These are phyloP conservation scores for Aspergillus quadrilineatus DNA, from an alignment of 2,329 filamentous ascomycete species.

Conservation along the genomic window DNA sequence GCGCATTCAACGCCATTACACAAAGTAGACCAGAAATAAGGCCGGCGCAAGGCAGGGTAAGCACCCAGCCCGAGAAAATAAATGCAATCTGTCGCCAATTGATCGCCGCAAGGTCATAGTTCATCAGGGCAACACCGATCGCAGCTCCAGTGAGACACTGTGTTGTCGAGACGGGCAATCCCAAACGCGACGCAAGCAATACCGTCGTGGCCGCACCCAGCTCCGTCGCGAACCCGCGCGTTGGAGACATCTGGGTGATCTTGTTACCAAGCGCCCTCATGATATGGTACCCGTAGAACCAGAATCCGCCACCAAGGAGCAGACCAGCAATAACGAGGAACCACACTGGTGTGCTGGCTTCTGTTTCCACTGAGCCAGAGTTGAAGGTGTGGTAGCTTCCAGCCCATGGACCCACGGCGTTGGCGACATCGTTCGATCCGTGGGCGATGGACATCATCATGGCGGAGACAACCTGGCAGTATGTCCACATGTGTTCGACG, in stretches of 20 bases:
- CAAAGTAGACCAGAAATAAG: conserved; percentile 42
- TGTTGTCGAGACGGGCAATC: conserved; percentile 40
- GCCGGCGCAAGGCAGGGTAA: conserved; percentile 47
- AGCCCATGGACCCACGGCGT: conserved; percentile 44
- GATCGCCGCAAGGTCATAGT: conserved; percentile 39
- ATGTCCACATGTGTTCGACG: conserved; percentile 51
- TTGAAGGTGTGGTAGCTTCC: conserved; percentile 39
- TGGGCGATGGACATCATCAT: conserved; percentile 47
- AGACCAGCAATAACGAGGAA: conserved; percentile 42
- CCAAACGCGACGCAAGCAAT: conserved; percentile 34
- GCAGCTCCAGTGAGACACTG: conserved; percentile 40
- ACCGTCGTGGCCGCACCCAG: conserved; percentile 44
- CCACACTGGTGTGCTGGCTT: conserved; percentile 42
- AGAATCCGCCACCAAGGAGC: conserved; percentile 43
- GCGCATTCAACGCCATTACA: conserved; percentile 45
- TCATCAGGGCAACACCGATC: conserved; percentile 39
- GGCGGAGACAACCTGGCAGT: conserved; percentile 43
- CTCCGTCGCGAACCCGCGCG: conserved; percentile 35
- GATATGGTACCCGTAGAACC: conserved; percentile 45
- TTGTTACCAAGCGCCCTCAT: conserved; percentile 43
- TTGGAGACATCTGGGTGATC: conserved; percentile 43
- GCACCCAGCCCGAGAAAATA: conserved; percentile 48
- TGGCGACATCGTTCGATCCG: conserved; percentile 47
- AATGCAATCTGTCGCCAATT: conserved; percentile 48
- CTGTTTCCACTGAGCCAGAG: conserved; percentile 31